Evolutionary conservation across 768 basidiomycete genomes (phyloP).

Genomic region (Agaricus sinodeliciosus): DNA sequence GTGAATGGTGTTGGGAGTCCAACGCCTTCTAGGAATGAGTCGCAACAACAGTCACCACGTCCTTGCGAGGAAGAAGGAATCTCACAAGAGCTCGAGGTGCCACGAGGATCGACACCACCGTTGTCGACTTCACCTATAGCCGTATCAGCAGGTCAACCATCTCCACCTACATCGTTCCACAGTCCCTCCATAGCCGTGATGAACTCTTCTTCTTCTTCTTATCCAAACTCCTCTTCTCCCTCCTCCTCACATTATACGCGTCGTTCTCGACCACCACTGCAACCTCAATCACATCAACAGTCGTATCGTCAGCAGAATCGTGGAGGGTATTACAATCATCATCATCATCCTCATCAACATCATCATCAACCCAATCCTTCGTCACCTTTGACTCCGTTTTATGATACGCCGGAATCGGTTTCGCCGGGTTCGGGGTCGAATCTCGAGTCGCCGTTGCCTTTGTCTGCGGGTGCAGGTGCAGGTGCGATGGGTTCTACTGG

Average conservation of each 20-base stretch:
- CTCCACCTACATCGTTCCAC: constrained; percentile 12
- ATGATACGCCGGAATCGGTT: no score
- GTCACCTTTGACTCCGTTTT: no score
- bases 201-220: no score
- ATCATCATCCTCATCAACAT: not conserved
- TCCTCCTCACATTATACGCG: no score
- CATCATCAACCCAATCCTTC: not conserved
- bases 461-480: no score
- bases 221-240: constrained; percentile 6
- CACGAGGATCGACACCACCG: constrained; percentile 8
- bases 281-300: constrained; percentile 18
- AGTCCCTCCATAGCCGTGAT: constrained; percentile 2
- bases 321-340: not conserved
- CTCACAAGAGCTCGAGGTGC: constrained; percentile 15
- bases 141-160: not conserved
- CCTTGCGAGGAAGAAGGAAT: constrained; percentile 13
- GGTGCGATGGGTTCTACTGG: no score
- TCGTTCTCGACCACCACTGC: constrained; percentile 17
- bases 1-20: constrained; percentile 18
- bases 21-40: no score
- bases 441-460: no score
- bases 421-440: no score
- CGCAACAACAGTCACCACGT: no score
- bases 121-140: not conserved
- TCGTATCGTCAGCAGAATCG: not conserved